These are phyloP conservation scores for Scenedesmus sp. DNA, from an alignment of 163 green algal genomes.

Conservation along the genomic window DNA sequence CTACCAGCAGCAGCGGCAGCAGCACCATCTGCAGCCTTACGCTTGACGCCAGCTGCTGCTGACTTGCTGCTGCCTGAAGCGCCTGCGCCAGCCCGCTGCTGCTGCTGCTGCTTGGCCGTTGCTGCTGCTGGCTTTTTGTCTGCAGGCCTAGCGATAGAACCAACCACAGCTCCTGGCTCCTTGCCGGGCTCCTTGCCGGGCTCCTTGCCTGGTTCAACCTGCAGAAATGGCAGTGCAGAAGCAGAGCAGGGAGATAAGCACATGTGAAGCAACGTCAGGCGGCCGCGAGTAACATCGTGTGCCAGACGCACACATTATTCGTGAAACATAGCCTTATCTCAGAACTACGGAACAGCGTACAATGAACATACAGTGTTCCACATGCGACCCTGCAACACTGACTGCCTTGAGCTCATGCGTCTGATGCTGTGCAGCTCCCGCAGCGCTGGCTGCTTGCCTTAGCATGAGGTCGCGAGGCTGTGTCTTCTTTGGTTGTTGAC, in stretches of 20 bases:
- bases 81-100: not conserved
- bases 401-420: too few relatives aligned
- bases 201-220: conserved; percentile 33
- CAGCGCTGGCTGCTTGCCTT: not conserved
- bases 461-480: not conserved
- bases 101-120: conserved; percentile 33
- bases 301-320: too few relatives aligned
- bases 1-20: conserved; percentile 1
- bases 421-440: not conserved
- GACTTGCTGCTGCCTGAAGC: not conserved
- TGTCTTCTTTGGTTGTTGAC: not conserved
- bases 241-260: not conserved
- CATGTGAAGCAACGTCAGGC: not conserved
- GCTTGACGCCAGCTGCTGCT: conserved; percentile 25
- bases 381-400: too few relatives aligned
- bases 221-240: not conserved
- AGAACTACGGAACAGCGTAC: too few relatives aligned
- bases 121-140: conserved; percentile 28
- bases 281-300: too few relatives aligned
- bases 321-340: too few relatives aligned
- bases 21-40: conserved; percentile 7
- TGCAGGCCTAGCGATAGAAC: not conserved
- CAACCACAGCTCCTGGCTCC: not conserved
- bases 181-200: not conserved
- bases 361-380: not conserved